phyloP scores from a whole-genome alignment of 257 asterid genomes.

The Rauvolfia tetraphylla region DNA sequence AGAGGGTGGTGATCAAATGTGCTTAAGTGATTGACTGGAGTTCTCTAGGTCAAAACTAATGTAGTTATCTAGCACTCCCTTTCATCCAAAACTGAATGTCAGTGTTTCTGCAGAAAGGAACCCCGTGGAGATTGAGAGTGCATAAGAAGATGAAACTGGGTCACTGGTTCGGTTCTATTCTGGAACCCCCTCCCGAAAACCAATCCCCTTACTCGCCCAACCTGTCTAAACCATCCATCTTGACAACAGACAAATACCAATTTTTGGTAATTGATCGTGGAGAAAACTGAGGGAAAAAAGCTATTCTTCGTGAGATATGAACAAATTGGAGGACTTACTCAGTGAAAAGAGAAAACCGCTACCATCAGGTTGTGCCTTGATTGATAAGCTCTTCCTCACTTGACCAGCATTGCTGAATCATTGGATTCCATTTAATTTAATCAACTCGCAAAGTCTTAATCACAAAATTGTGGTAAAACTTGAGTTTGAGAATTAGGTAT shows the following conservation, averaged over 20 bases:
- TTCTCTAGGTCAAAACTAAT: neutral
- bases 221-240: neutral
- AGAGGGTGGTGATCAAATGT: neutral
- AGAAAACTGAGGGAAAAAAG: neutral
- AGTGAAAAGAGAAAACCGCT: slow-evolving; percentile 74
- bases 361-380: slow-evolving; percentile 70
- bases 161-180: neutral
- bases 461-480: neutral
- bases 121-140: neutral
- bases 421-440: neutral
- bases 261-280: neutral
- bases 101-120: neutral
- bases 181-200: neutral
- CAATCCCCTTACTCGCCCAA: neutral
- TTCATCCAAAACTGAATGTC: neutral
- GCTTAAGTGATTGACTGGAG: neutral
- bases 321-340: slow-evolving; percentile 46
- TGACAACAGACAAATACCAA: neutral
- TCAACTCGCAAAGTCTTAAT: neutral
- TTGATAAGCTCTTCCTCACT: slow-evolving; percentile 77
- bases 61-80: neutral
- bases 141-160: neutral
- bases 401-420: slow-evolving; percentile 80
- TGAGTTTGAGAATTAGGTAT: neutral
- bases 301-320: neutral